Conservation (phyloP, 2,329 filamentous ascomycete genomes). For the Neofusicoccum ribis region DNA sequence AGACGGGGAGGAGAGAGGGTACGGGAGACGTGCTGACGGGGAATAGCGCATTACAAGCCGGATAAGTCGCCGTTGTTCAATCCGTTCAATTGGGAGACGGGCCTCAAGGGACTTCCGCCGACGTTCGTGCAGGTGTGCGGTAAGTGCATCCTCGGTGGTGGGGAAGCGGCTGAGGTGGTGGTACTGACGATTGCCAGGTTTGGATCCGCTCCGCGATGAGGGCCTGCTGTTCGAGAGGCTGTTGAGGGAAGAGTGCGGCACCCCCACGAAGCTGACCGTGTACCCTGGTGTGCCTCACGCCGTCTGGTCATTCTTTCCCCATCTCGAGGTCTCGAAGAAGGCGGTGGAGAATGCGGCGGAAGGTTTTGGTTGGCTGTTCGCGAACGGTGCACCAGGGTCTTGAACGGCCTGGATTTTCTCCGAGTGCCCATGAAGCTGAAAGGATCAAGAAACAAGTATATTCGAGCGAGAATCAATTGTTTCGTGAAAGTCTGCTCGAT, state of each 20-base stretch:
- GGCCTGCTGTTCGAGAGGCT: constrained; percentile 53
- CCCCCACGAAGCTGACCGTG: constrained; percentile 47
- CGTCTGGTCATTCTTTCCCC: constrained; percentile 37
- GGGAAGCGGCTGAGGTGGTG: too few species aligned
- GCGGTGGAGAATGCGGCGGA: constrained; percentile 31
- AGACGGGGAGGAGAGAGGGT: neutral
- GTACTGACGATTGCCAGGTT: neutral
- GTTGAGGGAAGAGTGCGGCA: constrained; percentile 45
- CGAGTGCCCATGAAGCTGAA: too few species aligned
- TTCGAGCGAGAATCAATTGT: too few species aligned
- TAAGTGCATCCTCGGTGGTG: constrained; percentile 3
- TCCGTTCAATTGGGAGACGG: constrained; percentile 26
- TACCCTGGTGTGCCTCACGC: constrained; percentile 47
- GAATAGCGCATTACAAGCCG: constrained; percentile 31
- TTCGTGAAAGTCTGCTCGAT: too few species aligned
- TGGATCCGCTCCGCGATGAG: constrained; percentile 56
- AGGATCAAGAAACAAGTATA: too few species aligned
- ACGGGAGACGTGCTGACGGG: neutral
- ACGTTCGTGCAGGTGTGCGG: constrained; percentile 55
- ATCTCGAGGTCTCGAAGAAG: constrained; percentile 28
- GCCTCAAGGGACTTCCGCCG: constrained; percentile 39
- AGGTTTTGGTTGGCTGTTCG: constrained; percentile 40
- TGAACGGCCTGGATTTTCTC: too few species aligned
- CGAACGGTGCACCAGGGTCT: neutral
- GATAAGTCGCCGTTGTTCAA: constrained; percentile 31